A percentile compares a stretch with the other conserved stretches of the same genome.
phyloP scores from a whole-genome alignment of 345 rosid species.

The Streptanthus diversifolius region DNA sequence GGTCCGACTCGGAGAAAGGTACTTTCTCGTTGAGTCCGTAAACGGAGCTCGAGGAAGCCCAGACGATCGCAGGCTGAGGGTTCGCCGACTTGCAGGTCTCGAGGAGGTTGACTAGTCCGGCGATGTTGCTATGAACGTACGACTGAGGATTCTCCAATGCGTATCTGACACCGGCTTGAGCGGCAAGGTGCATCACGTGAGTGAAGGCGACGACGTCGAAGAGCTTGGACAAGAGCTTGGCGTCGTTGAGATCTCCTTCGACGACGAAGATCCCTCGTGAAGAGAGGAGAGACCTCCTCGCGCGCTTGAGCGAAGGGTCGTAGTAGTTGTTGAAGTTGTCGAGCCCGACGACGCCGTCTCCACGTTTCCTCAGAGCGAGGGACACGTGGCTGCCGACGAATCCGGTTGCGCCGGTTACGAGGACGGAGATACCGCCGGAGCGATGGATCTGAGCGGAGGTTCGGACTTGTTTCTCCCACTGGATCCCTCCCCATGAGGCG shows the following conservation, averaged over 20 bases:
- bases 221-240: slow-evolving; percentile 49
- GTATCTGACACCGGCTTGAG: slow-evolving; percentile 86
- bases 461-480: slow-evolving; percentile 72
- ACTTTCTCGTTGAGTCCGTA: slow-evolving; percentile 68
- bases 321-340: slow-evolving; percentile 76
- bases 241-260: slow-evolving; percentile 73
- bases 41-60: slow-evolving; percentile 89
- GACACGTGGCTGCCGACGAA: slow-evolving; percentile 78
- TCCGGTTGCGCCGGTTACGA: slow-evolving; percentile 80
- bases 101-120: slow-evolving; percentile 65
- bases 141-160: slow-evolving; percentile 75
- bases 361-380: slow-evolving; percentile 55
- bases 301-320: slow-evolving; percentile 63
- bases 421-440: slow-evolving; percentile 61
- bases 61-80: slow-evolving; percentile 75
- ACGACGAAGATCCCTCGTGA: slow-evolving; percentile 51
- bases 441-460: slow-evolving; percentile 67
- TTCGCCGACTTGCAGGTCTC: slow-evolving; percentile 65
- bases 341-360: slow-evolving; percentile 77
- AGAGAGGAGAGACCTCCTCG: slow-evolving; percentile 40
- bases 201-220: slow-evolving; percentile 75
- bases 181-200: slow-evolving; percentile 85
- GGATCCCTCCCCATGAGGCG: slow-evolving; percentile 71
- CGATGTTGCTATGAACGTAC: slow-evolving; percentile 71
- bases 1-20: slow-evolving; percentile 67